These are phyloP conservation scores for Aspergillus versicolor DNA, from an alignment of 2,329 filamentous ascomycete genomes.

Conservation along the genomic window DNA sequence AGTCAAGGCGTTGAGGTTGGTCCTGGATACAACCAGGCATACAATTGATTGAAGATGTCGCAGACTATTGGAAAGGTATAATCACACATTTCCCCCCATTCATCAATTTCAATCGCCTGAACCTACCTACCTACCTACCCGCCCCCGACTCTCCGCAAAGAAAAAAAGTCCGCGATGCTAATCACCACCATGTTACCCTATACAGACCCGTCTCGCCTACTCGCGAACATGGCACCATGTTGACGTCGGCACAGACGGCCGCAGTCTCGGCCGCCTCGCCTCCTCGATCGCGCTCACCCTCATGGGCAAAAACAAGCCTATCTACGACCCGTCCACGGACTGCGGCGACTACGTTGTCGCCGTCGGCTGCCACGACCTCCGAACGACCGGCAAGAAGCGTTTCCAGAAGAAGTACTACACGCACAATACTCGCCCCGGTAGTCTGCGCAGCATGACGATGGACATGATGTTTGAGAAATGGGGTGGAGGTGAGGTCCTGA, in stretches of 20 bases:
- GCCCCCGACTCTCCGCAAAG: slow-evolving; percentile 2
- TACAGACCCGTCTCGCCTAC: slow-evolving; percentile 90
- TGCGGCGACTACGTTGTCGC: slow-evolving; percentile 99
- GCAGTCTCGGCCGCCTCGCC: slow-evolving; percentile 85
- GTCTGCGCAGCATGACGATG: slow-evolving; percentile 86
- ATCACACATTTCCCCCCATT: background rate
- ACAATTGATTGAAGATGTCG: slow-evolving; percentile 35
- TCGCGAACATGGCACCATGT: slow-evolving; percentile 94
- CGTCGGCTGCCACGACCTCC: slow-evolving; percentile 80
- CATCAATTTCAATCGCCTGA: background rate
- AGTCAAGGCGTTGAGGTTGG: background rate
- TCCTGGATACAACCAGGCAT: background rate
- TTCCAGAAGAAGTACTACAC: slow-evolving; percentile 95
- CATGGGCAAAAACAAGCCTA: slow-evolving; percentile 99
- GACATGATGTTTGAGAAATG: slow-evolving; percentile 91
- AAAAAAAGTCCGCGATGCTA: background rate
- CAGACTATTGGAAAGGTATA: slow-evolving; percentile 46
- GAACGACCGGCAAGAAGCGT: slow-evolving; percentile 88
- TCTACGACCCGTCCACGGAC: slow-evolving; percentile 94
- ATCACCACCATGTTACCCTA: background rate
- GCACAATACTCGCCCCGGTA: slow-evolving; percentile 87
- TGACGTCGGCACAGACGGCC: slow-evolving; percentile 66
- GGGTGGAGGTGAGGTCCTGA: slow-evolving; percentile 86
- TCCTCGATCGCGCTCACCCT: slow-evolving; percentile 81
- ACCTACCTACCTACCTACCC: background rate